Percentiles rank a stretch among this genome's conserved stretches.
Evolutionary conservation across 2,329 filamentous ascomycete species (phyloP).

Genomic region (Madurella fahalii): DNA sequence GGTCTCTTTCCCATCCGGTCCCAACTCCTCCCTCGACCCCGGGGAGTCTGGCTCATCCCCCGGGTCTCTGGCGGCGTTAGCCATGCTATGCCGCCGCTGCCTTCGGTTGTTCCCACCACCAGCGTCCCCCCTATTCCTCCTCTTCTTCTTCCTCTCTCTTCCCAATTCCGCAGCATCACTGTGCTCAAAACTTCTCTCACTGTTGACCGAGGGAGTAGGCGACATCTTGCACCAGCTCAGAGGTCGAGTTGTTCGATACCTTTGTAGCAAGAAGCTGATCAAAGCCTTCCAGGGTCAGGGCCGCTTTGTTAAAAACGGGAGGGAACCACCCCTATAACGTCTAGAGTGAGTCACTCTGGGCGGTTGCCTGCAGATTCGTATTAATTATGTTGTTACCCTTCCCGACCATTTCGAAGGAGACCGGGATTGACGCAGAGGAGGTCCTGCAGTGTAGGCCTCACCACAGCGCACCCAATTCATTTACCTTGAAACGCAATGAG

Average conservation of each 20-base stretch:
- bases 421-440: neutral
- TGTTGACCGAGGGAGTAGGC: neutral
- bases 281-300: neutral
- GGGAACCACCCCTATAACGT: neutral
- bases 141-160: neutral
- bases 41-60: neutral
- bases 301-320: neutral
- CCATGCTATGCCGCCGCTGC: neutral
- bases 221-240: neutral
- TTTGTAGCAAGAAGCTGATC: neutral
- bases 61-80: neutral
- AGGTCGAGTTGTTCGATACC: neutral
- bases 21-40: neutral
- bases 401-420: neutral
- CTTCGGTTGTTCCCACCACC: neutral
- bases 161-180: neutral
- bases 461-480: neutral
- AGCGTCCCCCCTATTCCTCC: neutral
- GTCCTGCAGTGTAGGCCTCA: neutral
- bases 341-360: neutral
- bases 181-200: neutral
- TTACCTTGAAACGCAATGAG: neutral
- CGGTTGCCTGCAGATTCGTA: neutral
- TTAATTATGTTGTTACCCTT: too few relatives aligned
- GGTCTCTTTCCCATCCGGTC: neutral